phyloP scores from a whole-genome alignment of 1,284 basidiomycete species.

The Cutaneotrichosporon sp. region DNA sequence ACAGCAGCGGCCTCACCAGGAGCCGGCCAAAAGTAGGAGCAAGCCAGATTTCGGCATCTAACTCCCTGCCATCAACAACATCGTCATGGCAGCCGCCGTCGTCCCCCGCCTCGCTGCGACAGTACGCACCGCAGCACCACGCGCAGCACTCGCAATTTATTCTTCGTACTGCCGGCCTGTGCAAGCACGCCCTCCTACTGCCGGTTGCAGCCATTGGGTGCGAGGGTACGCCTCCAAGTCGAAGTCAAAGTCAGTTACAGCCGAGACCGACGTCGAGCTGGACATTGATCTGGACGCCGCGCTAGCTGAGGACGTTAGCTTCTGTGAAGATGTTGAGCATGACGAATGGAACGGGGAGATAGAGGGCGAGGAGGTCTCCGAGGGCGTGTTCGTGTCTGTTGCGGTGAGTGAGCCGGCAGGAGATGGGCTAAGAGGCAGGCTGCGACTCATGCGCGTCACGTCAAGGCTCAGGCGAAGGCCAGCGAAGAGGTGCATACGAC shows the following conservation, averaged over 20 bases:
- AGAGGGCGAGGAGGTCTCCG: constrained; percentile 17
- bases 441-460: background rate
- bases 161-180: background rate
- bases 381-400: constrained; percentile 15
- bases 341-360: background rate
- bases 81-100: background rate
- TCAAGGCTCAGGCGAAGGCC: background rate
- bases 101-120: too few species aligned
- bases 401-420: constrained; percentile 4
- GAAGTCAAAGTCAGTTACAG: background rate
- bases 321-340: background rate
- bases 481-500: background rate
- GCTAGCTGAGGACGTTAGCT: constrained; percentile 6
- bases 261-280: background rate
- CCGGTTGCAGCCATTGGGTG: background rate
- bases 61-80: background rate
- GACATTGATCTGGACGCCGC: background rate
- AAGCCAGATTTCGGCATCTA: background rate
- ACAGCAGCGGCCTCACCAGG: too few species aligned
- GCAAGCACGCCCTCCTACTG: background rate
- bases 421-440: too few species aligned
- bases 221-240: background rate
- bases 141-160: too few species aligned
- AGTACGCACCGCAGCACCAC: too few species aligned
- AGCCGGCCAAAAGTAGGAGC: too few species aligned